phyloP scores from a whole-genome alignment of 2,329 filamentous ascomycete genomes.

The Alternaria triticina region DNA sequence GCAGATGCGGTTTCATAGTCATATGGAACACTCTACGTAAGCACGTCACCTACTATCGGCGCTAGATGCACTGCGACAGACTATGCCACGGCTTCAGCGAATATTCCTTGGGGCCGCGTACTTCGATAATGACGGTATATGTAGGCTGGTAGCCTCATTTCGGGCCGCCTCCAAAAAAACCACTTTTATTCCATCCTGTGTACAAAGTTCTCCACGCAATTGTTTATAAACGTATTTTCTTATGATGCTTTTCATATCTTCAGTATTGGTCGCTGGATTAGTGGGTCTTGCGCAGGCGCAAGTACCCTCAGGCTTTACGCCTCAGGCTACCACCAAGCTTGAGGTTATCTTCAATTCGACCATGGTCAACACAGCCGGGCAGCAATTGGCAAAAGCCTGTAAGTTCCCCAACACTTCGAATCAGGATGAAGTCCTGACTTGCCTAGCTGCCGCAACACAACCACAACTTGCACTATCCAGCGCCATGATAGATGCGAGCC shows the following conservation, averaged over 20 bases:
- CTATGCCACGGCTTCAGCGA: conserved; percentile 21
- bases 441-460: conserved; percentile 31
- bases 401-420: neutral
- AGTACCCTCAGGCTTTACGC: conserved; percentile 40
- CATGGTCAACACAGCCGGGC: conserved; percentile 35
- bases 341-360: conserved; percentile 43
- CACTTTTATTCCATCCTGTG: neutral
- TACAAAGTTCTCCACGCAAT: neutral
- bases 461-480: conserved; percentile 37
- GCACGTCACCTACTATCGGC: conserved; percentile 21
- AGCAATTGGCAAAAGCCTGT: conserved; percentile 39
- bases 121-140: conserved; percentile 15
- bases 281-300: conserved; percentile 39
- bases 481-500: conserved; percentile 15
- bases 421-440: conserved; percentile 7
- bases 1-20: conserved; percentile 40
- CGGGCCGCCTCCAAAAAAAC: neutral
- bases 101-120: conserved; percentile 31
- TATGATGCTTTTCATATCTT: conserved; percentile 33
- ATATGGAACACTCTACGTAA: conserved; percentile 16
- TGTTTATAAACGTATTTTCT: neutral
- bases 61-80: conserved; percentile 27
- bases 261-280: conserved; percentile 31
- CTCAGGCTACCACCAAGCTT: conserved; percentile 33
- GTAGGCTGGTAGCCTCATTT: conserved; percentile 12